phyloP scores from a whole-genome alignment of 352 stramenopile genomes.

The Phytophthora cryptogea region DNA sequence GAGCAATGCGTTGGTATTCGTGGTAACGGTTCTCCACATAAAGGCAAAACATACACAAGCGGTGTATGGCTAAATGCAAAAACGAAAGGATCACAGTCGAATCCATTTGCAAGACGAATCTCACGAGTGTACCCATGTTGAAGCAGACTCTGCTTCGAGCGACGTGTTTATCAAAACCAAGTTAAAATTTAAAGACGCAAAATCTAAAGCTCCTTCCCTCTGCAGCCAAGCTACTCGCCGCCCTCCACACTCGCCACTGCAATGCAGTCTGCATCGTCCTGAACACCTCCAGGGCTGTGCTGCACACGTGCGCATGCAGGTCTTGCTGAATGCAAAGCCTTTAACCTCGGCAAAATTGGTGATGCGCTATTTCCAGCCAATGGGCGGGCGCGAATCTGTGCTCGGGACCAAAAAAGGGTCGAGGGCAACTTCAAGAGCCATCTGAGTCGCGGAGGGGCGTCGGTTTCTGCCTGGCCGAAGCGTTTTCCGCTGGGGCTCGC shows the following conservation, averaged over 20 bases:
- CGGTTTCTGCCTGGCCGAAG: conserved; percentile 19
- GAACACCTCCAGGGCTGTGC: neutral
- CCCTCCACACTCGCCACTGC: neutral
- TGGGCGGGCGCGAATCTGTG: conserved; percentile 13
- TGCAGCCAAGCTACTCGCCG: neutral
- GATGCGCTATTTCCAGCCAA: conserved; percentile 45
- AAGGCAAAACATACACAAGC: too few relatives aligned
- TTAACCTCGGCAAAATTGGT: conserved; percentile 12
- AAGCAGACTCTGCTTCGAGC: neutral
- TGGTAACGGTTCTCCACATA: too few relatives aligned
- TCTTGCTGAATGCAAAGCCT: conserved; percentile 3
- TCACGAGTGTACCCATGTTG: neutral
- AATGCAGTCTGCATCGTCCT: too few relatives aligned
- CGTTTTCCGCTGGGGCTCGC: conserved; percentile 10
- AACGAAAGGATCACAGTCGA: too few relatives aligned
- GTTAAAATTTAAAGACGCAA: neutral
- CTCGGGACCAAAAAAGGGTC: conserved; percentile 36
- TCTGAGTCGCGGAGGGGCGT: conserved; percentile 24
- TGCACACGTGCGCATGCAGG: conserved; percentile 13
- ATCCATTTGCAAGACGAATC: too few relatives aligned
- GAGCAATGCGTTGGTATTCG: too few relatives aligned
- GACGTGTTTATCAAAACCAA: neutral
- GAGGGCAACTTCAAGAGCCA: conserved; percentile 34
- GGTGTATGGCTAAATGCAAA: too few relatives aligned
- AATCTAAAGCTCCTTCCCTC: neutral